Conservation (phyloP, 805 yeast genomes). For the Scheffersomyces lignosus region DNA sequence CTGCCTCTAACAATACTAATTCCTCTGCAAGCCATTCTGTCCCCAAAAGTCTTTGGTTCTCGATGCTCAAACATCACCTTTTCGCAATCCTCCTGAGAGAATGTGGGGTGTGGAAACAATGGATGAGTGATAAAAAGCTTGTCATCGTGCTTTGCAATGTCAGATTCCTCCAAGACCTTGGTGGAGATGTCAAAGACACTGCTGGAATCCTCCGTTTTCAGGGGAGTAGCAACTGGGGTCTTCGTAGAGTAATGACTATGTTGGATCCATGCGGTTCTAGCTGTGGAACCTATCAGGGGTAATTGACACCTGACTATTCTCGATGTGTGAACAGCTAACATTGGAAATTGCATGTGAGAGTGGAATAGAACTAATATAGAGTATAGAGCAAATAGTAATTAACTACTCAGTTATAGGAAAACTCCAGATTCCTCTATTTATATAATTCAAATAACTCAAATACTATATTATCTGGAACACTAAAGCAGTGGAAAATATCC, state of each 20-base stretch:
- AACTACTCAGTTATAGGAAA: no score
- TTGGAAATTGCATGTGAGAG: background rate
- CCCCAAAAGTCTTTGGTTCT: constrained; percentile 46
- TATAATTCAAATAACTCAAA: no score
- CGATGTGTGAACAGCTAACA: background rate
- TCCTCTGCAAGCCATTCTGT: constrained; percentile 50
- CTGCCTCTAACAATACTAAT: constrained; percentile 45
- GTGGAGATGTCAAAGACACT: constrained; percentile 23
- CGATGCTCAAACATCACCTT: constrained; percentile 52
- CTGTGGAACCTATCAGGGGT: background rate
- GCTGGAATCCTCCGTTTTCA: background rate
- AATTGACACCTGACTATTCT: background rate
- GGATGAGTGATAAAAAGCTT: constrained; percentile 39
- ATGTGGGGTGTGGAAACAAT: constrained; percentile 36
- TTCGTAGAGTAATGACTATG: constrained; percentile 1
- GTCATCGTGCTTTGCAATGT: constrained; percentile 28
- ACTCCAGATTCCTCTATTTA: no score
- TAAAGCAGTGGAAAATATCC: no score
- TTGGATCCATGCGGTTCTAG: background rate
- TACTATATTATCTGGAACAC: no score
- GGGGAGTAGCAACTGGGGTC: background rate
- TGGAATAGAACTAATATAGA: background rate
- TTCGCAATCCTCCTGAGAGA: constrained; percentile 30
- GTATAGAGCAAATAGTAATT: no score
- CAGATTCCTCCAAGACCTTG: constrained; percentile 19